phyloP scores from a whole-genome alignment of 495 filamentous ascomycete genomes.

The Hypomontagnella submonticulosa region DNA sequence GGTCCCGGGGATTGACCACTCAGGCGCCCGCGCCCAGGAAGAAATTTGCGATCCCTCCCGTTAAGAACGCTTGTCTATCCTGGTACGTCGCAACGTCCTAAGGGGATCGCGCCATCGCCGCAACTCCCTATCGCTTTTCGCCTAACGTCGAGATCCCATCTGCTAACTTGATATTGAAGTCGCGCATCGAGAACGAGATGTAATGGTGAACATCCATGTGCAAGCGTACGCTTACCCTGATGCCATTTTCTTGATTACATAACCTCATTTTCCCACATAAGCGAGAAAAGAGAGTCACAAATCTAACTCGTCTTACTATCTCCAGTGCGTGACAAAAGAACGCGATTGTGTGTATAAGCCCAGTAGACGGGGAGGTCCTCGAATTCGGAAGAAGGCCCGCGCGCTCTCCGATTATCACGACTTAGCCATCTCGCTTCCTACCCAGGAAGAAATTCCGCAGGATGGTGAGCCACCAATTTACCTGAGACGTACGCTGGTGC shows the following conservation, averaged over 20 bases:
- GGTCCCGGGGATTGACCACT: constrained; percentile 38
- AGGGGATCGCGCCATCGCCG: constrained; percentile 23
- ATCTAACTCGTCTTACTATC: constrained; percentile 21
- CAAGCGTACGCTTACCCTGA: constrained; percentile 60
- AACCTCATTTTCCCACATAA: neutral
- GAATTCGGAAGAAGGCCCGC: constrained; percentile 51
- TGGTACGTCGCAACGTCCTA: constrained; percentile 59
- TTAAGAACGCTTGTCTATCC: constrained; percentile 70
- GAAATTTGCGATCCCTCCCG: constrained; percentile 64
- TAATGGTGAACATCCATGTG: constrained; percentile 66
- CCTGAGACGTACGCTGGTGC: neutral
- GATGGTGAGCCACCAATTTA: constrained; percentile 28
- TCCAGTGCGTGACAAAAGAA: constrained; percentile 63
- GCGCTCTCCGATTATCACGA: constrained; percentile 44
- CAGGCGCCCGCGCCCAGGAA: constrained; percentile 43
- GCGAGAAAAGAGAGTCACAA: neutral
- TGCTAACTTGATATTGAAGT: constrained; percentile 46
- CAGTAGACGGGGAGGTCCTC: constrained; percentile 67
- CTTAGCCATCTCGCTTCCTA: constrained; percentile 45
- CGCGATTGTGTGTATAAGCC: constrained; percentile 66
- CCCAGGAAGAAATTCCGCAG: constrained; percentile 48
- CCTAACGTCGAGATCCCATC: neutral
- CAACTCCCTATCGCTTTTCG: constrained; percentile 8
- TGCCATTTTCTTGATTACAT: constrained; percentile 3
- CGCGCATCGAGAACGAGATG: constrained; percentile 68